Conservation (phyloP, 2,329 filamentous ascomycete species). For the Colletotrichum abscissum region DNA sequence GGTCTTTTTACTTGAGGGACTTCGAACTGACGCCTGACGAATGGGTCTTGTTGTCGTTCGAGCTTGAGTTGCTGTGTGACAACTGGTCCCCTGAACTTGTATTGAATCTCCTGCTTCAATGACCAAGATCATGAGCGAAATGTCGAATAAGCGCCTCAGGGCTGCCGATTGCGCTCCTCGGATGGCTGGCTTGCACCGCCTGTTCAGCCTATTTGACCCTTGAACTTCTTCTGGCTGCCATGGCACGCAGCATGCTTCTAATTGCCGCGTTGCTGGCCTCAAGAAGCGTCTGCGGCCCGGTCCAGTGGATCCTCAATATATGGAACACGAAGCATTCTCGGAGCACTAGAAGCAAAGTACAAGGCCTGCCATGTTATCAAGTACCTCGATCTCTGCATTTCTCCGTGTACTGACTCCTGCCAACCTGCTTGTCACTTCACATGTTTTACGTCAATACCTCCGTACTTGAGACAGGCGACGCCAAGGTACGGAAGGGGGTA, state of each 20-base stretch:
- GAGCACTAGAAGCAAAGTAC: slow-evolving; percentile 2
- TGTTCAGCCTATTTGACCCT: background rate
- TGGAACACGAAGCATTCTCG: background rate
- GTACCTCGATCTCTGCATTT: slow-evolving; percentile 2
- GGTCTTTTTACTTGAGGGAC: too few relatives aligned
- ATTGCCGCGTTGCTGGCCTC: slow-evolving; percentile 5
- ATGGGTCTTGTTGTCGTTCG: background rate
- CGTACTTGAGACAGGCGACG: background rate
- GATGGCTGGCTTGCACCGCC: slow-evolving; percentile 4
- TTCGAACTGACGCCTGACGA: background rate
- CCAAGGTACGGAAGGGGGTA: background rate
- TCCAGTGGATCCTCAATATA: slow-evolving; percentile 15
- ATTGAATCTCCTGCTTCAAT: background rate
- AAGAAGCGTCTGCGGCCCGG: slow-evolving; percentile 5
- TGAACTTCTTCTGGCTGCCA: background rate
- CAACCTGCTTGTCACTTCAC: background rate
- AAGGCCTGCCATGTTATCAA: slow-evolving; percentile 12
- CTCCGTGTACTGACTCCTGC: background rate
- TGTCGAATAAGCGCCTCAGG: background rate
- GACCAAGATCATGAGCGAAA: background rate
- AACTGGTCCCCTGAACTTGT: background rate
- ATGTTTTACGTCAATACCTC: background rate
- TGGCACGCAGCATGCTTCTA: background rate
- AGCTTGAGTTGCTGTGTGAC: background rate
- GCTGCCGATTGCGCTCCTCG: background rate